Conservation (phyloP, 2,329 filamentous ascomycete species). For the Aspergillus sp. region DNA sequence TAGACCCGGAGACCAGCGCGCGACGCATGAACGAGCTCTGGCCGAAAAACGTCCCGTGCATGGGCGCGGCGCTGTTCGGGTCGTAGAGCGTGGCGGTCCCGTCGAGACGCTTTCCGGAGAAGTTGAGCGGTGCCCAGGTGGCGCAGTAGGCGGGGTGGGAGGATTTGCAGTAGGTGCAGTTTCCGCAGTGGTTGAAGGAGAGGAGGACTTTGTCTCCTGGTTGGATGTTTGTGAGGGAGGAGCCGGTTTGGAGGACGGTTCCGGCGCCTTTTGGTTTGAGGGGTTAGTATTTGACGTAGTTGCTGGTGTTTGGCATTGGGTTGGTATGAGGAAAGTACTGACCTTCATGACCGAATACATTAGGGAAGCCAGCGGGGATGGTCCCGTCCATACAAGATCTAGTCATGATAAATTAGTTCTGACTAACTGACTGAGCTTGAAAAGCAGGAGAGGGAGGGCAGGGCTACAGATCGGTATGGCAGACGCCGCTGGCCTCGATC, state of each 20-base stretch:
- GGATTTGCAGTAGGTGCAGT: slow-evolving; percentile 15
- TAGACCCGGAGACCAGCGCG: slow-evolving; percentile 28
- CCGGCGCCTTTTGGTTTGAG: slow-evolving; percentile 43
- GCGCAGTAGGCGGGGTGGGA: slow-evolving; percentile 22
- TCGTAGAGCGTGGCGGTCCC: slow-evolving; percentile 1
- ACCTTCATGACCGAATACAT: slow-evolving; percentile 24
- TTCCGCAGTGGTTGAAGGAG: slow-evolving; percentile 19
- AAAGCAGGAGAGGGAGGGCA: too few species aligned
- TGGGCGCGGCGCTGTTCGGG: slow-evolving; percentile 1
- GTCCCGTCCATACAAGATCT: slow-evolving; percentile 24
- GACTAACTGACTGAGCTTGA: too few species aligned
- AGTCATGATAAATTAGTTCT: too few species aligned
- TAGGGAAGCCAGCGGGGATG: slow-evolving; percentile 13
- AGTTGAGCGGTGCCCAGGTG: slow-evolving; percentile 12
- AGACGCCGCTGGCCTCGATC: slow-evolving; percentile 35
- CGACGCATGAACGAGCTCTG: slow-evolving; percentile 36
- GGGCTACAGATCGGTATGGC: slow-evolving; percentile 31
- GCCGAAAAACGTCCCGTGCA: slow-evolving; percentile 36
- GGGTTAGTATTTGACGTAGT: not conserved
- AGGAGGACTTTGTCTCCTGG: slow-evolving; percentile 46
- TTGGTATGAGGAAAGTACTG: not conserved
- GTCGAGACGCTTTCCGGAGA: slow-evolving; percentile 14
- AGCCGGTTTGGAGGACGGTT: slow-evolving; percentile 48
- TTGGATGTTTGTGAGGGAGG: slow-evolving; percentile 42
- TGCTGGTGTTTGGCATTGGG: too few species aligned